Evolutionary conservation across 192 early-diverging fungal genomes (phyloP).

Genomic region (Backusella circina): DNA sequence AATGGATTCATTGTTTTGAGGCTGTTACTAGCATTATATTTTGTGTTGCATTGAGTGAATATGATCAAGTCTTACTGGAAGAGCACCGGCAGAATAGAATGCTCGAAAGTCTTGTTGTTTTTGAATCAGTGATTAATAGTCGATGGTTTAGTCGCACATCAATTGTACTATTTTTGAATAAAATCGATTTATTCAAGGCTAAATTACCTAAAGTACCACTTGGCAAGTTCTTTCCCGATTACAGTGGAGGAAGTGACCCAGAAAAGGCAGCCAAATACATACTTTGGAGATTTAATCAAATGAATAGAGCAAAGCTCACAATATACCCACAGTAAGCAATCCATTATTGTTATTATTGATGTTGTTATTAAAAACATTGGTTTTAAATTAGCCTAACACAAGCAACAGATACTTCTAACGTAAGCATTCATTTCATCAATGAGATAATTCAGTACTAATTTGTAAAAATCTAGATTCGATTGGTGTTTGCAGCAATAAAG

Average conservation of each 20-base stretch:
- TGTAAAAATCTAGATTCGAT: constrained; percentile 45
- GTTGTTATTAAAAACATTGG: background rate
- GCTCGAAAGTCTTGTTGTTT: constrained; percentile 78
- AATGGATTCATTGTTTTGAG: constrained; percentile 78
- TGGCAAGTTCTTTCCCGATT: constrained; percentile 77
- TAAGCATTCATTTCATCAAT: constrained; percentile 21
- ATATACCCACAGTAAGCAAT: constrained; percentile 76
- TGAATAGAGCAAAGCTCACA: constrained; percentile 76
- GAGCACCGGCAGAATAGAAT: constrained; percentile 73
- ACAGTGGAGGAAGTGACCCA: constrained; percentile 70
- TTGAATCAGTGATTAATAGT: constrained; percentile 83
- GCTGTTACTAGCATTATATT: constrained; percentile 79
- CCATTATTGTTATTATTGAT: background rate
- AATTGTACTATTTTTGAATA: constrained; percentile 85
- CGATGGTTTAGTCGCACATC: constrained; percentile 80
- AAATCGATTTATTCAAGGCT: constrained; percentile 72
- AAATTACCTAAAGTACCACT: constrained; percentile 72
- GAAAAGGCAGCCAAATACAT: constrained; percentile 85
- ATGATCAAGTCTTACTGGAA: constrained; percentile 81
- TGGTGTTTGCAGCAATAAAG: constrained; percentile 92
- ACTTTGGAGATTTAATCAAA: constrained; percentile 84
- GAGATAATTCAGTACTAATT: background rate
- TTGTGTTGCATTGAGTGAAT: constrained; percentile 80
- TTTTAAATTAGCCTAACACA: constrained; percentile 67
- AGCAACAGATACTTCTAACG: constrained; percentile 90